A percentile compares a stretch with the other conserved stretches of the same genome.
Evolutionary conservation across 2,329 filamentous ascomycete genomes (phyloP).

Genomic region (Pseudogymnoascus sp.): DNA sequence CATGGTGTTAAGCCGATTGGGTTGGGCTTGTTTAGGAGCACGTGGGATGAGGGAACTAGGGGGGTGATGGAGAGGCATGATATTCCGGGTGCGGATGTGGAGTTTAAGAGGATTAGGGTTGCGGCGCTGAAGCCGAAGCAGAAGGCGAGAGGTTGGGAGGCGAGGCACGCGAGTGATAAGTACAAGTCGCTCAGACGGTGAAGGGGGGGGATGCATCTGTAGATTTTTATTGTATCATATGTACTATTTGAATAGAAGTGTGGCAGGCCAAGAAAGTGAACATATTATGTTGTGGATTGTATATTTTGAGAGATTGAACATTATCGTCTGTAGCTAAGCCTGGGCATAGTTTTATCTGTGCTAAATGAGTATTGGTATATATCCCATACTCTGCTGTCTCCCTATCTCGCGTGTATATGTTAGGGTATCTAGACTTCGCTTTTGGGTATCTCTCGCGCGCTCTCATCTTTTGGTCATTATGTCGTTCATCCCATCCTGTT

Average conservation of each 20-base stretch:
- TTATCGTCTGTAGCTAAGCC: background rate
- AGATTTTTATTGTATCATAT: conserved; percentile 8
- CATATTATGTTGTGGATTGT: background rate
- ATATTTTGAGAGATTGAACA: background rate
- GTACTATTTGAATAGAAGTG: conserved; percentile 7
- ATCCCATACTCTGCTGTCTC: background rate
- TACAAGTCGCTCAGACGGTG: conserved; percentile 44
- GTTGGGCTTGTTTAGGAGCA: conserved; percentile 76
- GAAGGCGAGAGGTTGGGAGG: conserved; percentile 58
- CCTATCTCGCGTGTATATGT: background rate
- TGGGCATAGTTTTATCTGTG: background rate
- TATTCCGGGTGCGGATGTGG: conserved; percentile 68
- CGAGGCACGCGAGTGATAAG: conserved; percentile 56
- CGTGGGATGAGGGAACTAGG: conserved; percentile 85
- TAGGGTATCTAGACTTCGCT: background rate
- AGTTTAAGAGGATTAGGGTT: conserved; percentile 75
- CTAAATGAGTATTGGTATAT: background rate
- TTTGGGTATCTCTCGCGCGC: background rate
- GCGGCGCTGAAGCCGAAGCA: conserved; percentile 56
- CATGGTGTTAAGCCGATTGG: conserved; percentile 66
- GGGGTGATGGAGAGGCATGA: conserved; percentile 76
- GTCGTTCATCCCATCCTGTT: background rate
- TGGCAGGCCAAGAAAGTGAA: background rate
- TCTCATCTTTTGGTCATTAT: background rate
- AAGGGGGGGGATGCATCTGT: background rate